Conservation (phyloP, 108 stramenopile species). For the Halocafeteria seosinensis region DNA sequence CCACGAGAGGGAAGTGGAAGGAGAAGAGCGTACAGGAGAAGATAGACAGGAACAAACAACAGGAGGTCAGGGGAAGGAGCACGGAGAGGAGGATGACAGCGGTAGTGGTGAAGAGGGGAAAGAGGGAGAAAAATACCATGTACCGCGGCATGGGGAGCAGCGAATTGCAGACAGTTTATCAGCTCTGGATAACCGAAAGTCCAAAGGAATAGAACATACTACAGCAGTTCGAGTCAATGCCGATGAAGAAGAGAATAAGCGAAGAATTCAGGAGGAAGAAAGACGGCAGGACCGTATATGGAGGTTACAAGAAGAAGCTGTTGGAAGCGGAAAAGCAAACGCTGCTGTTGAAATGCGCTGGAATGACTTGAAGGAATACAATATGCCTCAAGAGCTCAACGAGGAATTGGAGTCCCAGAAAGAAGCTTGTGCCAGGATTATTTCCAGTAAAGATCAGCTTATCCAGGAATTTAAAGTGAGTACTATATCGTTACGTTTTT, state of each 20-base stretch:
- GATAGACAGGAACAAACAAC: too few species aligned
- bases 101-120: conserved; percentile 13
- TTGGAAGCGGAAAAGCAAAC: conserved; percentile 37
- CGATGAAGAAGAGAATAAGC: conserved; percentile 25
- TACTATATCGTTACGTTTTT: background rate
- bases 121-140: conserved; percentile 19
- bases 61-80: conserved; percentile 9
- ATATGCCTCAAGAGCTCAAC: conserved; percentile 46
- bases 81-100: conserved; percentile 16
- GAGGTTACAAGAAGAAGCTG: conserved; percentile 44
- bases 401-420: conserved; percentile 34
- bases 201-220: conserved; percentile 24
- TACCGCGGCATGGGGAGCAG: background rate
- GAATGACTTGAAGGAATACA: conserved; percentile 40
- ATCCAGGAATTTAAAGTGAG: conserved; percentile 27
- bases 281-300: conserved; percentile 36
- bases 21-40: too few species aligned
- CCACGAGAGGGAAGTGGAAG: background rate
- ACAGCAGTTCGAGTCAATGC: conserved; percentile 38
- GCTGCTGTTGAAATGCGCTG: conserved; percentile 48
- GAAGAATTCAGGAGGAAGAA: conserved; percentile 39
- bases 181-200: conserved; percentile 37
- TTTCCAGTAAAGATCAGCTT: conserved; percentile 40
- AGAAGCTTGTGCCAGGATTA: conserved; percentile 33
- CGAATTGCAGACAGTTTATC: conserved; percentile 31